Evolutionary conservation across 257 asterid genomes (phyloP), one percentile per base, ranked within the genome.

Genomic region (Verbascum thapsus): DNA sequence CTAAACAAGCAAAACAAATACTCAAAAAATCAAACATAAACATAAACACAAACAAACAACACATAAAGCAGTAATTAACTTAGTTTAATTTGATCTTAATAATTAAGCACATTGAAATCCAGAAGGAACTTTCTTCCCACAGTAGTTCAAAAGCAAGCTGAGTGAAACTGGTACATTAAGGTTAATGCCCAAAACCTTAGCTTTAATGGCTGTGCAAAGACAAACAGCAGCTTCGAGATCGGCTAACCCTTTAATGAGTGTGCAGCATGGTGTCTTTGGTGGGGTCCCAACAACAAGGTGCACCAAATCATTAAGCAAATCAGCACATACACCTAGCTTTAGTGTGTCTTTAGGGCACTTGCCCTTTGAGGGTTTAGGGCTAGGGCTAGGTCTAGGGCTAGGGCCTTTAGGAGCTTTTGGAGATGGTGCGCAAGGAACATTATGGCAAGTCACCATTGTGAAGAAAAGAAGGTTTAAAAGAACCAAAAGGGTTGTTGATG

Each of bases 271-370:
- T 13, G 66, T 55, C 13, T 58, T 69, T 2, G 83, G 60, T 12
- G 83, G 86, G 4, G 53, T 40, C 44, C 86, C 80, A 16, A 81
- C 6, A n/a, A 51, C 41, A 7, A 66, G 7, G 2, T 72, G 70
- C n/a, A 81, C 44, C 42, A 72, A 56, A 15, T 68, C 35, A 8
- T 65, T 54, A 3, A 81, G 78, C 42, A 81, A 58, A 66, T 78
- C n/a, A 2, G 81, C 86, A 30, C 86, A 81, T 0, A 72, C 79
- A 5, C 77, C 83, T 51, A 81, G 30, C 43, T 69, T 75, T 47
- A 81, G 72, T 54, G 84, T 8, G 56, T 81, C 84, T 3, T 53
- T 72, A n/a, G 87, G 82, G 78, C 87, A 81, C n/a, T n/a, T n/a
- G n/a, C n/a, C n/a, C n/a, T n/a, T n/a, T n/a, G n/a, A n/a, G n/a